These are phyloP conservation scores for Kokia cookei DNA, from an alignment of 441 rosid genomes.

Conservation along the genomic window DNA sequence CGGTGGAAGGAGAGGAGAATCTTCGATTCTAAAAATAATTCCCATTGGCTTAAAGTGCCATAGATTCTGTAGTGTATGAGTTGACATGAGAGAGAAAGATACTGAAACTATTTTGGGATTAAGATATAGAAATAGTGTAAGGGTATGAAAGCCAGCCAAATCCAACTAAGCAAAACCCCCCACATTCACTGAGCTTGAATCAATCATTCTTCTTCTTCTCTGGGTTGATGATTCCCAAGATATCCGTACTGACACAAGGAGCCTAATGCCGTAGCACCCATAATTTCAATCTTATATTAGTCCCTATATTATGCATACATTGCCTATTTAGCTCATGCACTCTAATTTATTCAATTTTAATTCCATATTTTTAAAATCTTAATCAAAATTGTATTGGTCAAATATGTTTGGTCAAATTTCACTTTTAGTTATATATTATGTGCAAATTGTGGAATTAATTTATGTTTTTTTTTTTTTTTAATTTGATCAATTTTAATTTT, in stretches of 20 bases:
- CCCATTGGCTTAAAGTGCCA: neutral
- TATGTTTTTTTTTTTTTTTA: no score
- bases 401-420: no score
- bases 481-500: no score
- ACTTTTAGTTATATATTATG: no score
- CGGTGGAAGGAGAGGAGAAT: neutral
- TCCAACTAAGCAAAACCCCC: neutral
- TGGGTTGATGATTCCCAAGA: conserved; percentile 15
- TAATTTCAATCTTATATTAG: conserved; percentile 4
- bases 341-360: no score
- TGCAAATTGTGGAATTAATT: no score
- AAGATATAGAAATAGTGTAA: neutral
- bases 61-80: neutral
- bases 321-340: no score
- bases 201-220: neutral
- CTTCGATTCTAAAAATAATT: neutral
- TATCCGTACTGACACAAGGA: conserved; percentile 10
- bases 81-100: neutral
- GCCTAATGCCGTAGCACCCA: conserved; percentile 18
- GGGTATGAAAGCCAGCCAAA: neutral
- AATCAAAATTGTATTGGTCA: no score
- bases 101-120: neutral
- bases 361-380: no score
- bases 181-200: no score
- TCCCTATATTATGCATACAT: conserved; percentile 3